Evolutionary conservation across 1,284 basidiomycete genomes (phyloP).

Genomic region (Microbotryum silenes-acaulis): DNA sequence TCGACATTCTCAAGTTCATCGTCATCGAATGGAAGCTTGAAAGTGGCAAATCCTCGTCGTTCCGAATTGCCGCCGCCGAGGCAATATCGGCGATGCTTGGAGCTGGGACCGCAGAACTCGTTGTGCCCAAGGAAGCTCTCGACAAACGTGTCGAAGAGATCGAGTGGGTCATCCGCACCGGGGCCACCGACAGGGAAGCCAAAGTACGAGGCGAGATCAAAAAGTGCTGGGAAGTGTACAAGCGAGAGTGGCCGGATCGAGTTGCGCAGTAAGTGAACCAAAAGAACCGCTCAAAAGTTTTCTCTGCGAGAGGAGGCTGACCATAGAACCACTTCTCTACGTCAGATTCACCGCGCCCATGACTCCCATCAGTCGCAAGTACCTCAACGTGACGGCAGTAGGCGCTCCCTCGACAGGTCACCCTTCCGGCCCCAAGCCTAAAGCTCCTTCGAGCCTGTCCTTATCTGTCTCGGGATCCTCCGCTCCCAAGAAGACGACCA

Average conservation of each 20-base stretch:
- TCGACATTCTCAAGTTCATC: slow-evolving; percentile 57
- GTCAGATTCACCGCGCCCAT: slow-evolving; percentile 62
- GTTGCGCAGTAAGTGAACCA: slow-evolving; percentile 53
- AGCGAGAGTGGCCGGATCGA: slow-evolving; percentile 56
- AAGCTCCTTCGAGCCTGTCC: not conserved
- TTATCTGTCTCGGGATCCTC: slow-evolving; percentile 1
- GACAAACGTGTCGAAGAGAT: slow-evolving; percentile 58
- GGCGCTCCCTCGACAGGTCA: not conserved
- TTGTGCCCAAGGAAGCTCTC: slow-evolving; percentile 51
- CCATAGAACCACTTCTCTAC: slow-evolving; percentile 1
- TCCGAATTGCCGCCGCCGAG: slow-evolving; percentile 59
- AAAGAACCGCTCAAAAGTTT: not conserved
- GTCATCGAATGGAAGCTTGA: slow-evolving; percentile 47
- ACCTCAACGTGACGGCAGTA: slow-evolving; percentile 52
- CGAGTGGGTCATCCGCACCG: slow-evolving; percentile 59
- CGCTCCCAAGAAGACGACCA: not conserved
- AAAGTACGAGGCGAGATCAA: slow-evolving; percentile 63
- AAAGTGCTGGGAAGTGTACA: slow-evolving; percentile 67
- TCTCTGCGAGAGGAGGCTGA: not conserved
- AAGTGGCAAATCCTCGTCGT: slow-evolving; percentile 57
- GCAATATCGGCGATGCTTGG: slow-evolving; percentile 43
- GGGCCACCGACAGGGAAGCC: slow-evolving; percentile 65
- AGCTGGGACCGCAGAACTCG: slow-evolving; percentile 10
- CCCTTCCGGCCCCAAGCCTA: slow-evolving; percentile 4
- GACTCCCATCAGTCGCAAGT: slow-evolving; percentile 66